Evolutionary conservation across 345 rosid species (phyloP).

Genomic region (Eutrema japonicum): DNA sequence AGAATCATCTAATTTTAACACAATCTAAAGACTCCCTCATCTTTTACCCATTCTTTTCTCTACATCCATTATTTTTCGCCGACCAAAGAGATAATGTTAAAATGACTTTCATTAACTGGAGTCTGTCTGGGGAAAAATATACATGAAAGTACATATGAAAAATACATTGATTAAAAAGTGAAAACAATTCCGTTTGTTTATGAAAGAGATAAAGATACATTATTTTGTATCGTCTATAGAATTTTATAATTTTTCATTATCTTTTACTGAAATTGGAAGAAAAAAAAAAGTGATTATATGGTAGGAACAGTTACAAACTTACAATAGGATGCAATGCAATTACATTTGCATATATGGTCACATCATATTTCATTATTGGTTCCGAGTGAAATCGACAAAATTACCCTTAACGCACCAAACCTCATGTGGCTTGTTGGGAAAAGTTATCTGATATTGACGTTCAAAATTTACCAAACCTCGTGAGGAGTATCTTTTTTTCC

Average conservation of each 20-base stretch:
- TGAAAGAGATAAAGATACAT: neutral
- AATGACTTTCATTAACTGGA: too few species aligned
- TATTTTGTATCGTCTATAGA: neutral
- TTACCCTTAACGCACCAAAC: neutral
- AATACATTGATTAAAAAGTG: too few species aligned
- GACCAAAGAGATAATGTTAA: too few species aligned
- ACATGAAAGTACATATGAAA: too few species aligned
- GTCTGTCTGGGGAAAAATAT: too few species aligned
- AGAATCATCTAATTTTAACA: constrained; percentile 1
- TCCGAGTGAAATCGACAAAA: neutral
- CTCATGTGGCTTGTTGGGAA: constrained; percentile 27
- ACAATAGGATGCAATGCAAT: neutral
- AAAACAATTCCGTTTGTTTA: too few species aligned
- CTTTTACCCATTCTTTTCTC: neutral
- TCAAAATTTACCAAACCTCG: neutral
- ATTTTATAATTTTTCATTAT: neutral
- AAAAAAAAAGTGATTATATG: neutral
- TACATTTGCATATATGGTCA: neutral
- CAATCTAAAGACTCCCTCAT: constrained; percentile 9
- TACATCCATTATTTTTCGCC: neutral
- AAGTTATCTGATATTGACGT: neutral
- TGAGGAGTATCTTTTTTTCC: neutral
- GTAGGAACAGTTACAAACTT: neutral
- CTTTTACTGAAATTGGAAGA: neutral
- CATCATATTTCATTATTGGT: neutral